These are phyloP conservation scores for Meredithiella fracta DNA, from an alignment of 2,329 filamentous ascomycete species.

Conservation along the genomic window DNA sequence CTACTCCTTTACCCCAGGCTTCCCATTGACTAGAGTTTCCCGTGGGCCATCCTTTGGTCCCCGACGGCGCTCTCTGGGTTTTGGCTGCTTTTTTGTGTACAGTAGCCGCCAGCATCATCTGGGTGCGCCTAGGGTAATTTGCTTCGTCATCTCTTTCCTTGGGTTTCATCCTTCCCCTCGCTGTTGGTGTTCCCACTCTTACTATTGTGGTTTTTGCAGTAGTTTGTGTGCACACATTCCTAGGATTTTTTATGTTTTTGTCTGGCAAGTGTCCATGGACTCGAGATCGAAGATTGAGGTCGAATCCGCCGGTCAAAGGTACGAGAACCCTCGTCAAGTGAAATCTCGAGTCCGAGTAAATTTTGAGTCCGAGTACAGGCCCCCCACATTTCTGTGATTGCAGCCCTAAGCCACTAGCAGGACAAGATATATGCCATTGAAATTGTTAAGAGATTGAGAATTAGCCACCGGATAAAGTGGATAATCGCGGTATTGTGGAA, in stretches of 20 bases:
- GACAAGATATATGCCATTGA: neutral
- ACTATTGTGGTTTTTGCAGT: neutral
- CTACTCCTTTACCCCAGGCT: too few species aligned
- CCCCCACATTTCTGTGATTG: too few species aligned
- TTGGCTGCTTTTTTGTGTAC: too few species aligned
- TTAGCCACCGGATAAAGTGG: neutral
- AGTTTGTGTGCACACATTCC: neutral
- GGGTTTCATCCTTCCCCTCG: neutral
- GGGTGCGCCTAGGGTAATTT: neutral
- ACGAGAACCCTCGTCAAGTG: too few species aligned
- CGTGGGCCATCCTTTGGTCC: too few species aligned
- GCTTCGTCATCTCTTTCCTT: neutral
- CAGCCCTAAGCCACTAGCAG: neutral
- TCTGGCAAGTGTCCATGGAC: neutral
- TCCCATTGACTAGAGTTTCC: too few species aligned
- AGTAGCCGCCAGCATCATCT: too few species aligned
- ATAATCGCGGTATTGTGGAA: neutral
- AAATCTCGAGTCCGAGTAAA: neutral
- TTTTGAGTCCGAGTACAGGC: too few species aligned
- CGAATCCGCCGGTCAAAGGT: too few species aligned
- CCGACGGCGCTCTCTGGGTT: too few species aligned
- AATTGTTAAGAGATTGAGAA: neutral
- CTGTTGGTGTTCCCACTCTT: neutral
- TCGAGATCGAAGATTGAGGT: neutral
- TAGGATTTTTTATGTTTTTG: neutral